Base-by-base conservation (phyloP, 2,329 filamentous ascomycete genomes). In the Cytospora mali region DNA sequence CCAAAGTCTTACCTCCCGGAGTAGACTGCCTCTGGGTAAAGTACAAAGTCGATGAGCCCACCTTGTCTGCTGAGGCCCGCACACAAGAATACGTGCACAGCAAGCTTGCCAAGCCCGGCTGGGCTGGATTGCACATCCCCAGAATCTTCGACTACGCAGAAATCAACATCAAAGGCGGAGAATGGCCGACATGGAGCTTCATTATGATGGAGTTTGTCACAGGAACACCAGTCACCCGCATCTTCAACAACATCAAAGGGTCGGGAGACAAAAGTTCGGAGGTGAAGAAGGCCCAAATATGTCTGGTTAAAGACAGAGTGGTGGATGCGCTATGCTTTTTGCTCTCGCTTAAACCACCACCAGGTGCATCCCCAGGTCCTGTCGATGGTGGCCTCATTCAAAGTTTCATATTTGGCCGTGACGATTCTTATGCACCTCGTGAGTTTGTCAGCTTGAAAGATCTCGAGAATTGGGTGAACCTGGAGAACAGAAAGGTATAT, bases 181-280 rank as follows among this genome's bases (percentile, higher is more conserved):
- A 2, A n/a, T n/a, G n/a, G n/a, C n/a, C n/a, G n/a, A n/a, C n/a
- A 5, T n/a, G 25, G 6, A 49, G 55, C 14, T 25, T 6, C 10
- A 57, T 57, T 13, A 23, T 28, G n/a, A 58, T 58, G 55, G 55
- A 58, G 46, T 58, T 50, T 21, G 29, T 50, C 4, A 58, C 28
- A 4, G 55, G 46, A 9, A 58, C 46, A 27, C 55, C 55, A 14
- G n/a, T 58, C n/a, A 58, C 42, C 21, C 33, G 4, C 21, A 58
- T 58, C 10, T 33, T 27, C 42, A 13, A 14, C 28, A 28, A 46
- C 33, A 58, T 31, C n/a, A 21, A 31, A 7, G 21, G 42, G 28
- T 58, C 46, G 27, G 27, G 46, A 39, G 13, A n/a, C 46, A n/a
- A 25, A 23, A 3, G 21, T 33, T 29, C 49, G n/a, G n/a, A 46